Conservation (phyloP, 352 stramenopile genomes). For the Phytophthora pini region DNA sequence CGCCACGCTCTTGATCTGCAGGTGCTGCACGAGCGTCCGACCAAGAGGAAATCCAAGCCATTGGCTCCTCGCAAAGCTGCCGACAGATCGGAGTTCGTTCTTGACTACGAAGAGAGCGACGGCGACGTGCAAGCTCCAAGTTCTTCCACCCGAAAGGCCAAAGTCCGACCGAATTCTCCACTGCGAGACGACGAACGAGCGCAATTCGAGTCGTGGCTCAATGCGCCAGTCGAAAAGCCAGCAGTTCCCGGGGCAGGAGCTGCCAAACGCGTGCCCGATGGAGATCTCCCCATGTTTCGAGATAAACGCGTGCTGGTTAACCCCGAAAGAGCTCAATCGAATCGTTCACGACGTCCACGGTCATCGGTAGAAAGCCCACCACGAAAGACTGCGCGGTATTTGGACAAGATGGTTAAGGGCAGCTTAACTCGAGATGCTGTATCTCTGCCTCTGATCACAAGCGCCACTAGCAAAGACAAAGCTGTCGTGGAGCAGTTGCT, state of each 20-base stretch:
- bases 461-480: constrained; percentile 41
- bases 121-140: not conserved
- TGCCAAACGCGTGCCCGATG: constrained; percentile 47
- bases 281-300: constrained; percentile 64
- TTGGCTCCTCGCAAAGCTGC: constrained; percentile 6
- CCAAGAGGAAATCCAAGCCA: constrained; percentile 23
- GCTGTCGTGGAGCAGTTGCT: constrained; percentile 53
- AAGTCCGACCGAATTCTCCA: not conserved
- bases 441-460: constrained; percentile 47
- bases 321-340: constrained; percentile 1
- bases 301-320: constrained; percentile 31
- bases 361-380: constrained; percentile 31
- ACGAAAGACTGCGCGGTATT: constrained; percentile 16
- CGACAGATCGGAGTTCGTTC: too few species aligned
- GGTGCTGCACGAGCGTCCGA: constrained; percentile 24
- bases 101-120: constrained; percentile 5
- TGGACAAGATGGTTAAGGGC: constrained; percentile 31
- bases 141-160: constrained; percentile 4
- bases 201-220: constrained; percentile 59
- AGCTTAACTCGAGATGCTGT: constrained; percentile 16
- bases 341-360: constrained; percentile 13
- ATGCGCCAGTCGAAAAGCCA: constrained; percentile 35
- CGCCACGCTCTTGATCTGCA: constrained; percentile 39
- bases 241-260: constrained; percentile 53
- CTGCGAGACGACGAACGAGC: constrained; percentile 25